A percentile compares a stretch with the other conserved stretches of the same genome.
These are phyloP conservation scores for Pestalotiopsis sp. DNA, from an alignment of 2,329 filamentous ascomycete species.

Conservation along the genomic window DNA sequence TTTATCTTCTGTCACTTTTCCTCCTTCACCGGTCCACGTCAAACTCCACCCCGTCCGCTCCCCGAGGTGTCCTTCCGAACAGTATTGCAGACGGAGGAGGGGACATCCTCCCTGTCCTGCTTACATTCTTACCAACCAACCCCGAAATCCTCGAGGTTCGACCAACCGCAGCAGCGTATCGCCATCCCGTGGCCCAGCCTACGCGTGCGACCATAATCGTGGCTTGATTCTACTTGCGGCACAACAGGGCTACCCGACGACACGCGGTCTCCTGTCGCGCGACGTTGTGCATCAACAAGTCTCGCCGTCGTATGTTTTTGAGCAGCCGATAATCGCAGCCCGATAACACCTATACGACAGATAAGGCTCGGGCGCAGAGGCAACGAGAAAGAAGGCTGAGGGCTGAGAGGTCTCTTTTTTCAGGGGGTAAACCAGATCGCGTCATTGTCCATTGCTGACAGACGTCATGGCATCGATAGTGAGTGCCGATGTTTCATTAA, in stretches of 20 bases:
- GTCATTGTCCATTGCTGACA: conserved; percentile 14
- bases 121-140: not conserved
- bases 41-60: not conserved
- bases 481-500: conserved; percentile 23
- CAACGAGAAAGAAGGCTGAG: not conserved
- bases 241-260: not conserved
- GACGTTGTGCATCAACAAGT: not conserved
- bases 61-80: not conserved
- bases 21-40: not conserved
- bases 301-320: not conserved
- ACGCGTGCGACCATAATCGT: conserved; percentile 8
- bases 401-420: not conserved
- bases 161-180: conserved; percentile 10
- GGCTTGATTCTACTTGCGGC: conserved; percentile 2
- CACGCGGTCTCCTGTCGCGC: not conserved
- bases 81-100: not conserved
- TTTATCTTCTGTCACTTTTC: not conserved
- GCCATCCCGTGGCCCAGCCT: conserved; percentile 1
- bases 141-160: not conserved
- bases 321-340: not conserved
- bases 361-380: not conserved
- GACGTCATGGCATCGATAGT: conserved; percentile 37
- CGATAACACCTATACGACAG: not conserved
- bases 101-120: not conserved
- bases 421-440: not conserved